Base-by-base conservation (phyloP, 2,329 filamentous ascomycete species). In the Coniochaeta ligniaria region DNA sequence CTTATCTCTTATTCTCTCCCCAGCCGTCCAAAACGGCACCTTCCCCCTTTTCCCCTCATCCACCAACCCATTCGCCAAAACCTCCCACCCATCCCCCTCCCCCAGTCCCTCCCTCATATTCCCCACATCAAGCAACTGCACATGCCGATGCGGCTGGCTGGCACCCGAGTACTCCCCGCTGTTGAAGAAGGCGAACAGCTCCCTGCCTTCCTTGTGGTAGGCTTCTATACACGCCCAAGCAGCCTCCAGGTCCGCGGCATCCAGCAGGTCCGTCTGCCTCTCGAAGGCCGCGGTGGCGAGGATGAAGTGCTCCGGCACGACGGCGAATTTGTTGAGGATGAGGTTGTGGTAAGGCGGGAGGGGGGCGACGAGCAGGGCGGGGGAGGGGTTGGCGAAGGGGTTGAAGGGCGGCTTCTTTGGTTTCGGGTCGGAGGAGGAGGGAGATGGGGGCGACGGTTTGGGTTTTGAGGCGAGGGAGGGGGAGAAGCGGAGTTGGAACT, bases 401-500 rank as follows among this genome's bases (percentile, higher is more conserved):
- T 91, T 83, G 66, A 82, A 78, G 2, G 76, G 75, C n/a, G n/a
- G n/a, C n/a, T n/a, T n/a, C 58, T 76, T 78, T 56, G 71, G 73
- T 28, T 68, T 65, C n/a, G 70, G 64, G 22, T 68, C 63, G 24
- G 59, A n/a, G n/a, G 54, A 35, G 26, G 36, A 36, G 41, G 52
- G 20, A 6, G 9, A 54, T 64, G 65, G 47, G 72, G 69, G 72
- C 6, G 73, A 69, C 2, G 67, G 75, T 66, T 80, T 84, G 5
- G 88, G 87, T 68, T 91, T 91, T 67, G 83, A 83, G 56, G 86
- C 86, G 5, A 92, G 78, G 0, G 87, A 75, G 0, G 87, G 87
- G 9, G 87, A 88, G 76, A 85, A 91, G 58, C 88, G 86, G 2
- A 92, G 76, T 74, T 92, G 89, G 69, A 91, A 90, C 87, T 90